These are phyloP conservation scores for Lichtheimia ramosa DNA, from an alignment of 371 early-diverging fungal species.

Conservation along the genomic window DNA sequence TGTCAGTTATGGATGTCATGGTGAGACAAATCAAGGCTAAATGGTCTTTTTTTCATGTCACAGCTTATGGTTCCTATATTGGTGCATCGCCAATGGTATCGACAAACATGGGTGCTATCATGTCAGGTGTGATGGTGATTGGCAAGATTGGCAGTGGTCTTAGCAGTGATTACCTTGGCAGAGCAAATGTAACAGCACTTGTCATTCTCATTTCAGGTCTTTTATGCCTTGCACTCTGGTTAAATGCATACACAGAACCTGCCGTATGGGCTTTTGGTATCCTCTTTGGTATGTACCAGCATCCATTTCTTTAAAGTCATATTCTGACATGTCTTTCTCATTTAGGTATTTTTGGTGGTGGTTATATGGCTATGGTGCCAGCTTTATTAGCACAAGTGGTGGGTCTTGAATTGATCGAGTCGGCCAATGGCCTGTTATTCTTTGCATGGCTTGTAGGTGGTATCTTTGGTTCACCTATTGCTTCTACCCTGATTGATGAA, in stretches of 20 bases:
- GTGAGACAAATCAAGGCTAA: not conserved
- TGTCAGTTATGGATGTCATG: not conserved
- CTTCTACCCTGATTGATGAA: slow-evolving; percentile 40
- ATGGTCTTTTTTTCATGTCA: not conserved
- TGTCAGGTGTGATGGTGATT: slow-evolving; percentile 52
- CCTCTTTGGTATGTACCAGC: slow-evolving; percentile 33
- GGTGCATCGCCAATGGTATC: slow-evolving; percentile 33
- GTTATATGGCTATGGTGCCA: slow-evolving; percentile 56
- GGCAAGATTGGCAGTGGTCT: slow-evolving; percentile 55
- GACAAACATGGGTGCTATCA: slow-evolving; percentile 45
- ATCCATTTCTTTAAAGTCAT: no score
- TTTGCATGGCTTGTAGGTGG: slow-evolving; percentile 60
- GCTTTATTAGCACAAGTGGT: slow-evolving; percentile 54
- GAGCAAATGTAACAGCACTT: slow-evolving; percentile 51
- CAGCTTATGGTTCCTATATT: slow-evolving; percentile 38
- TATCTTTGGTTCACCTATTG: slow-evolving; percentile 59
- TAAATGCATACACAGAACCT: slow-evolving; percentile 33
- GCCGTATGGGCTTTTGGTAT: slow-evolving; percentile 41
- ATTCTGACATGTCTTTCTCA: no score
- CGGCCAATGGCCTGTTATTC: slow-evolving; percentile 57
- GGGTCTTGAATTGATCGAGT: slow-evolving; percentile 50
- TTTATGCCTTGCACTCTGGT: slow-evolving; percentile 38
- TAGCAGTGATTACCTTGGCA: slow-evolving; percentile 57
- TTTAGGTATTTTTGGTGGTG: slow-evolving; percentile 51
- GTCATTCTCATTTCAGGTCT: slow-evolving; percentile 46